Conservation (phyloP, 179 eudicot species). For the Carnegiea gigantea region DNA sequence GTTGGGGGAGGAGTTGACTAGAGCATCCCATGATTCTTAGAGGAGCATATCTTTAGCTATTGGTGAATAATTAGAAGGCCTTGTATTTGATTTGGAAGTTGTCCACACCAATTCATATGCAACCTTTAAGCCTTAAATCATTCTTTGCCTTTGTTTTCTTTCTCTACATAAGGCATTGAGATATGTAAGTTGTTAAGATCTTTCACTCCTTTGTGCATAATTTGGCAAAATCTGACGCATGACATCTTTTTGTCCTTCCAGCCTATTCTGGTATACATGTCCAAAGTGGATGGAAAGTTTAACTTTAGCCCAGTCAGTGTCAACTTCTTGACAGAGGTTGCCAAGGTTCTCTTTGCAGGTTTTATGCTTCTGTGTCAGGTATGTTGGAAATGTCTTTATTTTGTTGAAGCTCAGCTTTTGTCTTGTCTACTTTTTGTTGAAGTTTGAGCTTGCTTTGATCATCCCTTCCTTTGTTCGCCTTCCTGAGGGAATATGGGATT, state of each 20-base stretch:
- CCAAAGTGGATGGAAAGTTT: constrained; percentile 96
- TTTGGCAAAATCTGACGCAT: constrained; percentile 5
- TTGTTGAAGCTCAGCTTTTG: not conserved
- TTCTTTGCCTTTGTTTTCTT: not conserved
- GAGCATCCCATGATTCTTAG: not conserved
- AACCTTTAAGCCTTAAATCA: not conserved
- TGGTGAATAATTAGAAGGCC: not conserved
- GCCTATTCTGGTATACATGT: constrained; percentile 98
- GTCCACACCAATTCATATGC: not conserved
- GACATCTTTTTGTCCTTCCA: constrained; percentile 34
- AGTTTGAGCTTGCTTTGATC: not conserved
- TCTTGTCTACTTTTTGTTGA: not conserved
- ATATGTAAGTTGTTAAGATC: not conserved
- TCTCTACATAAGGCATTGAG: not conserved
- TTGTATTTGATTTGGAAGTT: not conserved
- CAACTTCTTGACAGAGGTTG: constrained; percentile 85
- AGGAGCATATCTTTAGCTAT: not conserved
- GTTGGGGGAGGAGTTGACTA: not conserved
- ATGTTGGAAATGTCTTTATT: constrained; percentile 15
- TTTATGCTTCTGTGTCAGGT: constrained; percentile 92
- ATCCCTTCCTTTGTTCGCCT: not conserved
- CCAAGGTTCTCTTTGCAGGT: constrained; percentile 85
- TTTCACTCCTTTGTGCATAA: not conserved
- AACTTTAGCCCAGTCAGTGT: constrained; percentile 95
- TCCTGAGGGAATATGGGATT: not conserved